phyloP scores from a whole-genome alignment of 345 rosid species.

The Eucalyptus victrix region DNA sequence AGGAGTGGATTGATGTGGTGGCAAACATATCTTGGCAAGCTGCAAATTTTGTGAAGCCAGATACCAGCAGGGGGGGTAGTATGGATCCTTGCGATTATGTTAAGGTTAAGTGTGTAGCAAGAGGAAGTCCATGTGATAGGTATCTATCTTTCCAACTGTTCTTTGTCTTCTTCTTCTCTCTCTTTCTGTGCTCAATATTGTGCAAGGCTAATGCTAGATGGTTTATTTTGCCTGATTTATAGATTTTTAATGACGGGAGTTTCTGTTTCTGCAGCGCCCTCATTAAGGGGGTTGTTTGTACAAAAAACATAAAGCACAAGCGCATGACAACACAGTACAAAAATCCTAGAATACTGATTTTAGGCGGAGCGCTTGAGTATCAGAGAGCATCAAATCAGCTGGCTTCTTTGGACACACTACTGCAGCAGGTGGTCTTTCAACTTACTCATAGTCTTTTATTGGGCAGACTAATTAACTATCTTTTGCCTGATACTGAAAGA shows the following conservation, averaged over 20 bases:
- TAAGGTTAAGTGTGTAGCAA: conserved; percentile 88
- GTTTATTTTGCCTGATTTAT: background rate
- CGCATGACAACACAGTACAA: conserved; percentile 98
- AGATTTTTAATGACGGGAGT: background rate
- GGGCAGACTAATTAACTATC: background rate
- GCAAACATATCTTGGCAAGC: conserved; percentile 89
- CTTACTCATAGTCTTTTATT: background rate
- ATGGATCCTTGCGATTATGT: conserved; percentile 97
- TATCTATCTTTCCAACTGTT: conserved; percentile 7
- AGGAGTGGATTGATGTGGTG: conserved; percentile 79
- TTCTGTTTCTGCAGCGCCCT: conserved; percentile 44
- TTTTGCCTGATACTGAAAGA: background rate
- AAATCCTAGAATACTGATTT: conserved; percentile 73
- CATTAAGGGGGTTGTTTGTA: conserved; percentile 85
- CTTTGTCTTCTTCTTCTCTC: background rate
- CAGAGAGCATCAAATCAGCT: conserved; percentile 72
- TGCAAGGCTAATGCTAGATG: background rate
- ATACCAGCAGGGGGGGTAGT: conserved; percentile 95
- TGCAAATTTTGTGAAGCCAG: conserved; percentile 91
- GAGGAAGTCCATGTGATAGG: conserved; percentile 86
- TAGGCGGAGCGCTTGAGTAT: conserved; percentile 92
- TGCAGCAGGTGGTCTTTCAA: conserved; percentile 57
- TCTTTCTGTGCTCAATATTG: background rate
- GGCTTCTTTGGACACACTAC: conserved; percentile 82
- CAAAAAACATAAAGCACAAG: conserved; percentile 96